These are phyloP conservation scores for Tagetes erecta DNA, from an alignment of 129 eudicot species.

Conservation along the genomic window DNA sequence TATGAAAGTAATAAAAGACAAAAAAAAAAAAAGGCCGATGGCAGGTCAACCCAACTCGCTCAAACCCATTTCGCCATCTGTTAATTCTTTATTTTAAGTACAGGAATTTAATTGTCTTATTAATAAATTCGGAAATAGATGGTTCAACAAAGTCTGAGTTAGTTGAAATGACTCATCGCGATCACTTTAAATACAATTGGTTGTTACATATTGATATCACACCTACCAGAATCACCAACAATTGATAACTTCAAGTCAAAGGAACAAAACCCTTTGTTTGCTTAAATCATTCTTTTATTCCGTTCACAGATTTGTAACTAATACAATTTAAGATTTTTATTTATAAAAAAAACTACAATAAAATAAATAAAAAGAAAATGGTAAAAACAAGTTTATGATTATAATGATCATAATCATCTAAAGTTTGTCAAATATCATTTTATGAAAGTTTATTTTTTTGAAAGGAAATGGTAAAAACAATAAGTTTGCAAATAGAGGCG, in stretches of 20 bases:
- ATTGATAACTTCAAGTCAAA: conserved; percentile 21
- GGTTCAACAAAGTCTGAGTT: conserved; percentile 22
- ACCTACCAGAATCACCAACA: conserved; percentile 31
- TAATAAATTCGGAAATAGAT: conserved; percentile 22
- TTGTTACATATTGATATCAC: conserved; percentile 28
- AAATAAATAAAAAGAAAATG: background rate
- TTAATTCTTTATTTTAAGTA: background rate
- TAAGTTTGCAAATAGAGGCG: background rate
- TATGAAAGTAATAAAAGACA: background rate
- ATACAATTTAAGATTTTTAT: background rate
- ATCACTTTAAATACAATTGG: conserved; percentile 14
- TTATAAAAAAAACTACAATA: background rate
- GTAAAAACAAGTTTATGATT: background rate
- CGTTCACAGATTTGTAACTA: background rate
- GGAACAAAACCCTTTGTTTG: background rate
- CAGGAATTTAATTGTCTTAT: background rate
- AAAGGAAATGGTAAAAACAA: background rate
- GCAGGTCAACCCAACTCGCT: conserved; percentile 7
- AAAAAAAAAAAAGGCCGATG: background rate
- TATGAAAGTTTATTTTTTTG: background rate
- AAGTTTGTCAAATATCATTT: background rate
- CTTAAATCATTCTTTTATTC: background rate
- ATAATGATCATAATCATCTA: background rate
- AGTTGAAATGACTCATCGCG: conserved; percentile 18
- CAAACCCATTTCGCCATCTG: background rate